These are phyloP conservation scores for Daldinia sp. DNA, from an alignment of 2,329 filamentous ascomycete genomes.

Conservation along the genomic window DNA sequence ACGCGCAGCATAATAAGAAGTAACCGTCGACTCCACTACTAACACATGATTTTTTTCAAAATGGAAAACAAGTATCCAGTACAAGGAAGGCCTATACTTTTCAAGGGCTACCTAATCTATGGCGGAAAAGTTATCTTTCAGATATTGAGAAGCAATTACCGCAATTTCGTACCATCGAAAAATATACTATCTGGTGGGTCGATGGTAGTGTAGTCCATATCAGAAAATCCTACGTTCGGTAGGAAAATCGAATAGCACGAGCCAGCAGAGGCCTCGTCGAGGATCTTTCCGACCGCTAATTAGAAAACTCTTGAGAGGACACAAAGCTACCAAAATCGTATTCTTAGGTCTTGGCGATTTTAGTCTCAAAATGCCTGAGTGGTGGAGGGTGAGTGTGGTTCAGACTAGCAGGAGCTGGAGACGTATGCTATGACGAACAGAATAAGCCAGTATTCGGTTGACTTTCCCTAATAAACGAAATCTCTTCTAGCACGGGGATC, in stretches of 20 bases:
- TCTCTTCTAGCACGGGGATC: not conserved
- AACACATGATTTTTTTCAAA: not conserved
- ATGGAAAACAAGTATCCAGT: not conserved
- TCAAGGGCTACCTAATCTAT: not conserved
- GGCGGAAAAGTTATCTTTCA: not conserved
- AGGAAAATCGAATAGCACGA: conserved; percentile 41
- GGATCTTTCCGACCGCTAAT: conserved; percentile 42
- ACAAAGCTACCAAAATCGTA: conserved; percentile 28
- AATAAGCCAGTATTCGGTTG: conserved; percentile 45
- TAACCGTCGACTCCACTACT: not conserved
- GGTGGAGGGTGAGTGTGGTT: not conserved
- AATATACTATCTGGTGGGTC: not conserved
- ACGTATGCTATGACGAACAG: conserved; percentile 4
- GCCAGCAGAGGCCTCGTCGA: conserved; percentile 39
- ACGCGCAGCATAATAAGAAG: not conserved
- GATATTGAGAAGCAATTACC: not conserved
- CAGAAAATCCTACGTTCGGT: conserved; percentile 17
- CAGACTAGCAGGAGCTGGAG: not conserved
- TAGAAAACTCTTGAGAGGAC: conserved; percentile 35
- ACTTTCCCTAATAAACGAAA: conserved; percentile 39
- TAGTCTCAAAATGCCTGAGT: not conserved
- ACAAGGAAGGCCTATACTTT: not conserved
- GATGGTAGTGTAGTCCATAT: not conserved
- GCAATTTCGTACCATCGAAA: not conserved
- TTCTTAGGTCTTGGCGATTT: conserved; percentile 14